These are phyloP conservation scores for Clonostachys sp. DNA, from an alignment of 2,329 filamentous ascomycete species.

Conservation along the genomic window DNA sequence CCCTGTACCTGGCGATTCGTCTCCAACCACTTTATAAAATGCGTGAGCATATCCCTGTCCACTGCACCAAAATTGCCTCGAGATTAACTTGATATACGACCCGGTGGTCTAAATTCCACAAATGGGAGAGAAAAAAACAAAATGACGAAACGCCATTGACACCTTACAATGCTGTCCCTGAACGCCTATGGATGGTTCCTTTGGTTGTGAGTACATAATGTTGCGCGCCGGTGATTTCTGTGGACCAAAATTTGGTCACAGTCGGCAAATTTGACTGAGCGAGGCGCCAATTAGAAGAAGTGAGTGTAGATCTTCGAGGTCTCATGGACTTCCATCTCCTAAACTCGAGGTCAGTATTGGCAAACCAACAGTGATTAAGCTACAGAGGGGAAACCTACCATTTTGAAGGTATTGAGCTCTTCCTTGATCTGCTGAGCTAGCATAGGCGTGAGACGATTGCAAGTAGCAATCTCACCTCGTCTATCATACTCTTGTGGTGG, in stretches of 20 bases:
- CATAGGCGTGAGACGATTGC: constrained; percentile 95
- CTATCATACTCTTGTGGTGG: constrained; percentile 93
- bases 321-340: constrained; percentile 99
- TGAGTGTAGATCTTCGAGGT: constrained; percentile 99
- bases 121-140: constrained; percentile 26
- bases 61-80: background rate
- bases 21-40: background rate
- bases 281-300: constrained; percentile 78
- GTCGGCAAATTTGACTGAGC: background rate
- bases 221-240: background rate
- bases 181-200: constrained; percentile 44
- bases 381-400: constrained; percentile 39
- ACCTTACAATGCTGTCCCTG: constrained; percentile 53
- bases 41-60: background rate
- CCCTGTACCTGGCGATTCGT: background rate
- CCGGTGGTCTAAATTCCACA: constrained; percentile 26
- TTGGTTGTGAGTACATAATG: constrained; percentile 47
- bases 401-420: constrained; percentile 98
- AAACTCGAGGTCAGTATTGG: constrained; percentile 26
- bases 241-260: no score
- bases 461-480: constrained; percentile 92
- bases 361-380: background rate
- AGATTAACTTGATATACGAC: constrained; percentile 30
- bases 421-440: constrained; percentile 99
- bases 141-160: constrained; percentile 46